Evolutionary conservation across 345 rosid genomes (phyloP), one percentile per base, ranked within the genome.

Genomic region (Eucalyptus cloeziana): DNA sequence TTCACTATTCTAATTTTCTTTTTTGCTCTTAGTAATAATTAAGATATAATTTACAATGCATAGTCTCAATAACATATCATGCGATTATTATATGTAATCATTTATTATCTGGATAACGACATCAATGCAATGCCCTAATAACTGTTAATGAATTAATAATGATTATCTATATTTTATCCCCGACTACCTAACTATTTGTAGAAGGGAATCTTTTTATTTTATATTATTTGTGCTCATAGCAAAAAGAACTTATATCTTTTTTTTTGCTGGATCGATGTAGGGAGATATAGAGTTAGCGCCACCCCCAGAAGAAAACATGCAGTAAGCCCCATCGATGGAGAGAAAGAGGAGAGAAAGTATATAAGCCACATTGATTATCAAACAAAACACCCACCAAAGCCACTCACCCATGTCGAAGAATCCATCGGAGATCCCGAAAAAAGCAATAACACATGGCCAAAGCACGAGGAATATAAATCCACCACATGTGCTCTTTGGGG

Each of bases 171-270:
- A 22, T 56, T 56, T 8, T 22, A 1, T 56, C 1, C 62, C 62
- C 31, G 0, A 60, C 14, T 3, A 60, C 31, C 31, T 2, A 11
- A 21, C 3, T 1, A 25, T 0, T 25, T 56, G 27, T 24, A 56
- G 30, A 10, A 4, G 62, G 62, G 13, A 56, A 56, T 8, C 12
- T 25, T 22, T 9, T 56, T 56, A 13, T 2, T 58, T 10, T 58
- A 0, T 25, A 1, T 25, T 25, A 1, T 60, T 56, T 60, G 12
- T 2, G 67, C 67, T 60, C 71, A 15, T 6, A n/a, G 71, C 16
- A 7, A n/a, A 30, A 30, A 30, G 37, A 30, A 62, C 33, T 17
- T 17, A 16, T 51, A 17, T 51, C 3, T 6, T 54, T 16, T 4
- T 4, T 21, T 56, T 56, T 8, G 60, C 60, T 56, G 0, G 56